A percentile compares a stretch with the other conserved stretches of the same genome.
phyloP scores from a whole-genome alignment of 768 basidiomycete species.

The Boletellus ananas region DNA sequence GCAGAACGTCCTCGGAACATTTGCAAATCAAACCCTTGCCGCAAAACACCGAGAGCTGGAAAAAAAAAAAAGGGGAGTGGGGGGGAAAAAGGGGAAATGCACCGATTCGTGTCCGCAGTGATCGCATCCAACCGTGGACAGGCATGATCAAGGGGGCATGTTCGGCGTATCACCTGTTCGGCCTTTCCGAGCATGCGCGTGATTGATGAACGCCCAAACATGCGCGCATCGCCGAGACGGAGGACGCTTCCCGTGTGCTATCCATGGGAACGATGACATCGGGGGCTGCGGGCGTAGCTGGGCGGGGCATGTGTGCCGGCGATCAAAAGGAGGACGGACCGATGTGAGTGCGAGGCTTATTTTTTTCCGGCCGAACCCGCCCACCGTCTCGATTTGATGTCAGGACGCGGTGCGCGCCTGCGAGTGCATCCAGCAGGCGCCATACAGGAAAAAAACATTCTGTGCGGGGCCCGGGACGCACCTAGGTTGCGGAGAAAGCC shows the following conservation, averaged over 20 bases:
- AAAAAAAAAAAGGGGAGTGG: too few relatives aligned
- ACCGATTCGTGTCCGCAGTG: slow-evolving; percentile 43
- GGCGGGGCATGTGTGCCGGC: slow-evolving; percentile 25
- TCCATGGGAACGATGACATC: slow-evolving; percentile 18
- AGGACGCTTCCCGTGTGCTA: slow-evolving; percentile 10
- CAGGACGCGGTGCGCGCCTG: slow-evolving; percentile 58
- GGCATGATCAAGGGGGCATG: too few relatives aligned
- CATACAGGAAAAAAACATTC: slow-evolving; percentile 63
- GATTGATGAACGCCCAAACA: neutral
- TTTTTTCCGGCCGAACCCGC: slow-evolving; percentile 75
- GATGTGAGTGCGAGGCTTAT: slow-evolving; percentile 47
- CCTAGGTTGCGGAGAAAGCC: slow-evolving; percentile 37
- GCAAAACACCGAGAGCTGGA: slow-evolving; percentile 43
- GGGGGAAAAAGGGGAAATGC: slow-evolving; percentile 37
- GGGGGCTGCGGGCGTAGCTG: slow-evolving; percentile 14
- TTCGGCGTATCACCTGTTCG: neutral
- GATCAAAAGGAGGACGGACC: slow-evolving; percentile 52
- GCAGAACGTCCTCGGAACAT: slow-evolving; percentile 33
- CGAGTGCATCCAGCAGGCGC: slow-evolving; percentile 61
- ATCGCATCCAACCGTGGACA: too few relatives aligned
- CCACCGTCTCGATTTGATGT: slow-evolving; percentile 49
- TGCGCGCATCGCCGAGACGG: slow-evolving; percentile 11
- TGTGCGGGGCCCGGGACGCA: slow-evolving; percentile 39
- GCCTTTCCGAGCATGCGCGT: slow-evolving; percentile 27
- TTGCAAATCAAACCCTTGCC: slow-evolving; percentile 28